Percentiles rank a stretch among this genome's conserved stretches.
Evolutionary conservation across 768 basidiomycete genomes (phyloP).

Genomic region (Tylopilus plumbeoviolaceoides): DNA sequence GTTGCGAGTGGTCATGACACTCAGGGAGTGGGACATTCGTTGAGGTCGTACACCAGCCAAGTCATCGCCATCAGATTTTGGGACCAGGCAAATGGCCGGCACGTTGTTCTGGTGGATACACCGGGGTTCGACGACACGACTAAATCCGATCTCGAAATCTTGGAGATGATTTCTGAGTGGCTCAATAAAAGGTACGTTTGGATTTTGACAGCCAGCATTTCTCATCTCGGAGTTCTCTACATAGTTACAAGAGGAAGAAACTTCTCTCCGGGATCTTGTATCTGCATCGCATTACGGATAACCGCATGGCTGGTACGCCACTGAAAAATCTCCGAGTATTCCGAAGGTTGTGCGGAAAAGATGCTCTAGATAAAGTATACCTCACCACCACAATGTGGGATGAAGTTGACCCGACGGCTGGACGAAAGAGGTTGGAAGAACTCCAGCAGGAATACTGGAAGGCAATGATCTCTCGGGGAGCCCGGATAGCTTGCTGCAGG

Average conservation of each 20-base stretch:
- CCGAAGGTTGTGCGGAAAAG: constrained; percentile 23
- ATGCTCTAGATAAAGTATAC: constrained; percentile 29
- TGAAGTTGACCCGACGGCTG: constrained; percentile 19
- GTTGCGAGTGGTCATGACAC: no score
- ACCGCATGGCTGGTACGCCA: constrained; percentile 33
- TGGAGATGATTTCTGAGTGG: constrained; percentile 14
- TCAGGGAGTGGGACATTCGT: constrained; percentile 2
- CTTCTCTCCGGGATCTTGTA: constrained; percentile 36
- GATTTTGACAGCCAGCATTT: no score
- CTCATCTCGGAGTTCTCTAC: no score
- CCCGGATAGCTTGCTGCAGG: no score
- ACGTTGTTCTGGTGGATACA: constrained; percentile 24
- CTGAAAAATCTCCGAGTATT: constrained; percentile 34
- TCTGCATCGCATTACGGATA: constrained; percentile 38
- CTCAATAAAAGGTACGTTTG: no score
- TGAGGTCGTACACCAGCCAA: constrained; percentile 11
- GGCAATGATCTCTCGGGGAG: constrained; percentile 8
- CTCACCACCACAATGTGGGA: constrained; percentile 24
- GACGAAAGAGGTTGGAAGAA: constrained; percentile 12
- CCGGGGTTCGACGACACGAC: constrained; percentile 23
- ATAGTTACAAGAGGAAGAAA: not conserved
- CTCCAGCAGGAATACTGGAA: constrained; percentile 7
- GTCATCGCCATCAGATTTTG: constrained; percentile 5
- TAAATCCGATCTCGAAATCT: constrained; percentile 11
- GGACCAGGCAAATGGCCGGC: not conserved